Evolutionary conservation across 805 yeast species (phyloP).

Genomic region (Ogataea saltuana): DNA sequence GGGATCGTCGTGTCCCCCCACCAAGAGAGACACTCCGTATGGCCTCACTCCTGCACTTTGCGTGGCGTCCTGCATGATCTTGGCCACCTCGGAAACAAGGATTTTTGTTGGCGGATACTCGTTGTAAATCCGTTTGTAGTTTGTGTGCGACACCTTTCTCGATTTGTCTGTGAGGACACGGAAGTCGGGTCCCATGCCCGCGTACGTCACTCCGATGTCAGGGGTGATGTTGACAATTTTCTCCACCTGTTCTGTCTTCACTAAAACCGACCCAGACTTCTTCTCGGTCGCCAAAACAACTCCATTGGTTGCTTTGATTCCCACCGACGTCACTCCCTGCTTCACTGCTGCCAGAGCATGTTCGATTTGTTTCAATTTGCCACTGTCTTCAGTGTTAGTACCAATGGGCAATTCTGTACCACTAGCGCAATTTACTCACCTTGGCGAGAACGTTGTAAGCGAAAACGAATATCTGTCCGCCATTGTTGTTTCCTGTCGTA

Average conservation of each 20-base stretch:
- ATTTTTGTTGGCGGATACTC: slow-evolving; percentile 97
- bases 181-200: slow-evolving; percentile 99
- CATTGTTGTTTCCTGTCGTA: slow-evolving; percentile 47
- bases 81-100: slow-evolving; percentile 91
- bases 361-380: slow-evolving; percentile 96
- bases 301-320: slow-evolving; percentile 92
- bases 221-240: slow-evolving; percentile 88
- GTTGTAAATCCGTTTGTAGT: slow-evolving; percentile 89
- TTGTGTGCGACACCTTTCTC: slow-evolving; percentile 88
- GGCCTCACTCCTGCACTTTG: slow-evolving; percentile 99
- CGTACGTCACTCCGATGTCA: slow-evolving; percentile 92
- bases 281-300: slow-evolving; percentile 96
- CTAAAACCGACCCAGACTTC: slow-evolving; percentile 76
- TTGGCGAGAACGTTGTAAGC: slow-evolving; percentile 95
- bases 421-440: slow-evolving; percentile 49
- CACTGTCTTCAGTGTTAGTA: slow-evolving; percentile 47
- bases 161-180: slow-evolving; percentile 92
- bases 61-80: slow-evolving; percentile 97
- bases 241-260: slow-evolving; percentile 69
- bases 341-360: slow-evolving; percentile 97
- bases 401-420: background rate
- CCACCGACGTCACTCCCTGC: slow-evolving; percentile 96
- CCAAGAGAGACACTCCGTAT: slow-evolving; percentile 91
- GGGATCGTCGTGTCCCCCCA: slow-evolving; percentile 87
- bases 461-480: slow-evolving; percentile 98